Conservation (phyloP, 2,329 filamentous ascomycete genomes). For the Ascochyta pisi region DNA sequence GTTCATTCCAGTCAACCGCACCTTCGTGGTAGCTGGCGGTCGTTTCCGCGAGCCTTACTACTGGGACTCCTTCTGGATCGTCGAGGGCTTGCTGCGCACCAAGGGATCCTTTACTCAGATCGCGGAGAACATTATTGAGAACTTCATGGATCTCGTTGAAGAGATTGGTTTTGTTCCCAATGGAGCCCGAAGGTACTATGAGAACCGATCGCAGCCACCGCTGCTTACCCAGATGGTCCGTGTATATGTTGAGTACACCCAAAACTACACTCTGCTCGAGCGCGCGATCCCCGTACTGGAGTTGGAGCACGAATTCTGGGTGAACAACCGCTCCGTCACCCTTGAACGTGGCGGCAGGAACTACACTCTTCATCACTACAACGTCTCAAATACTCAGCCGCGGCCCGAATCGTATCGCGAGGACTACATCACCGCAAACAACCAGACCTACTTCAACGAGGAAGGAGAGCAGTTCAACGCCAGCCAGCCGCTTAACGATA, state of each 20-base stretch:
- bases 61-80: conserved; percentile 74
- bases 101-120: conserved; percentile 69
- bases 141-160: conserved; percentile 72
- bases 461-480: conserved; percentile 67
- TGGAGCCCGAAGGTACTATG: conserved; percentile 70
- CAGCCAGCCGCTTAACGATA: conserved; percentile 58
- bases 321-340: conserved; percentile 64
- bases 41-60: conserved; percentile 75
- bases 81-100: conserved; percentile 70
- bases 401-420: conserved; percentile 72
- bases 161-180: conserved; percentile 72
- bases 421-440: conserved; percentile 71
- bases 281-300: conserved; percentile 68
- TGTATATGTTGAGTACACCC: conserved; percentile 68
- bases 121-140: conserved; percentile 71
- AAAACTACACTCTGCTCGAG: conserved; percentile 66
- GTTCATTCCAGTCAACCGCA: conserved; percentile 70
- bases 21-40: conserved; percentile 74
- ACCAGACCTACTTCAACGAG: conserved; percentile 66
- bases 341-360: conserved; percentile 57
- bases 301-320: conserved; percentile 70
- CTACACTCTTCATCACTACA: conserved; percentile 66
- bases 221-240: conserved; percentile 71
- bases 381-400: conserved; percentile 69
- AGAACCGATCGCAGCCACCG: conserved; percentile 72